These are phyloP conservation scores for Penicillium glabrum DNA, from an alignment of 2,329 filamentous ascomycete species.

Conservation along the genomic window DNA sequence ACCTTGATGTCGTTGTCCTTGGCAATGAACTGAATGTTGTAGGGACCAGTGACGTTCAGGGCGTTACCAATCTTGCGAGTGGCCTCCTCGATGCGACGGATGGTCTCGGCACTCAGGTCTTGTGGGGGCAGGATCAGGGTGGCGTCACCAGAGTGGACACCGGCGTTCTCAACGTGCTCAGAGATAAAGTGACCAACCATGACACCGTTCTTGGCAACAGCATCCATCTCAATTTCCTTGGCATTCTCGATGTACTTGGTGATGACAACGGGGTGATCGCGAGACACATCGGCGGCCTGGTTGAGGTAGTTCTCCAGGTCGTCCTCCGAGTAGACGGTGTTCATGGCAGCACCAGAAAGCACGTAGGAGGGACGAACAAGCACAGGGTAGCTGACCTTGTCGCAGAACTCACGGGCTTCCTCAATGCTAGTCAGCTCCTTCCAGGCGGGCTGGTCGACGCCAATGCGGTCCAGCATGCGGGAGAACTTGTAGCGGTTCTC, in stretches of 20 bases:
- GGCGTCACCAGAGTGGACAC: constrained; percentile 96
- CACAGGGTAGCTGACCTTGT: constrained; percentile 87
- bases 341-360: constrained; percentile 96
- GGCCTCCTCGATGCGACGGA: constrained; percentile 87
- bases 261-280: constrained; percentile 95
- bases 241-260: constrained; percentile 99
- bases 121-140: constrained; percentile 94
- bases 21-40: constrained; percentile 99
- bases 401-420: constrained; percentile 83
- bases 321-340: constrained; percentile 95
- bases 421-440: constrained; percentile 95
- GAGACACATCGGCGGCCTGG: constrained; percentile 89
- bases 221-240: constrained; percentile 99
- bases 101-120: constrained; percentile 85
- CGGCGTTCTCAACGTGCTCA: constrained; percentile 97
- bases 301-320: constrained; percentile 85
- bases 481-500: constrained; percentile 99
- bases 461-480: constrained; percentile 92
- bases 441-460: constrained; percentile 95
- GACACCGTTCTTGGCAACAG: constrained; percentile 83
- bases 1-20: constrained; percentile 99
- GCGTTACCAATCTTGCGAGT: constrained; percentile 93
- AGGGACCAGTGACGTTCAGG: constrained; percentile 92
- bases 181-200: constrained; percentile 97
- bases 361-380: constrained; percentile 96